phyloP scores from a whole-genome alignment of 495 filamentous ascomycete genomes.

The Penicilliopsis zonata region DNA sequence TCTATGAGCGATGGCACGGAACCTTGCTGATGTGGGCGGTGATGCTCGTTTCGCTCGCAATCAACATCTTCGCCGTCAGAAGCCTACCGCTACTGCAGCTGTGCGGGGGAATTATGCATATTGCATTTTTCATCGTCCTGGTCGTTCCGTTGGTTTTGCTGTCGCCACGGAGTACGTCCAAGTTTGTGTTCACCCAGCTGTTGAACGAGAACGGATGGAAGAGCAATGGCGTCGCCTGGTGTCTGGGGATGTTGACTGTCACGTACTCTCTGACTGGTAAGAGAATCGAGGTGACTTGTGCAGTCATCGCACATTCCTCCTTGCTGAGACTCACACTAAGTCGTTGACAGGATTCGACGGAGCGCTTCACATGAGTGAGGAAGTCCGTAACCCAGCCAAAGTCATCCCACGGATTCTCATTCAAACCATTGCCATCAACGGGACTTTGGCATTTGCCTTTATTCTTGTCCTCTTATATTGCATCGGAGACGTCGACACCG shows the following conservation, averaged over 20 bases:
- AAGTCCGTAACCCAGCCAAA: conserved; percentile 29
- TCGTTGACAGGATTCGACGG: conserved; percentile 18
- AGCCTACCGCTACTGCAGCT: conserved; percentile 35
- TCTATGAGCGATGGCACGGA: conserved; percentile 29
- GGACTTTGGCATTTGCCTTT: conserved; percentile 28
- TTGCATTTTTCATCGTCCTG: conserved; percentile 32
- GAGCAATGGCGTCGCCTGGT: conserved; percentile 20
- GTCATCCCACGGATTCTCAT: conserved; percentile 28
- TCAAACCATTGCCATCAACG: conserved; percentile 25
- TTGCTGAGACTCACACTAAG: not conserved
- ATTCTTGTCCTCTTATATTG: conserved; percentile 29
- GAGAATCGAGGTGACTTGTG: not conserved
- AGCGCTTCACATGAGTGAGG: conserved; percentile 28
- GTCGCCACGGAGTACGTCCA: conserved; percentile 24
- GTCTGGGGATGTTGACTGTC: conserved; percentile 14
- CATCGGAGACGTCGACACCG: conserved; percentile 25
- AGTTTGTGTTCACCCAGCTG: conserved; percentile 31
- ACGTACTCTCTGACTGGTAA: conserved; percentile 8
- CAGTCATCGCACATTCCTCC: not conserved
- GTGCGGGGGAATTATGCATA: conserved; percentile 31
- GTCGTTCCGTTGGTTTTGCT: conserved; percentile 30
- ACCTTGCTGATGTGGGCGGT: conserved; percentile 33
- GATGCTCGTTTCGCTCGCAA: conserved; percentile 11
- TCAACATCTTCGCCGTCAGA: conserved; percentile 31
- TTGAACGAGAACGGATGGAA: conserved; percentile 22